Evolutionary conservation across 805 yeast species (phyloP).

Genomic region (Diddensiella caesifluorescens): DNA sequence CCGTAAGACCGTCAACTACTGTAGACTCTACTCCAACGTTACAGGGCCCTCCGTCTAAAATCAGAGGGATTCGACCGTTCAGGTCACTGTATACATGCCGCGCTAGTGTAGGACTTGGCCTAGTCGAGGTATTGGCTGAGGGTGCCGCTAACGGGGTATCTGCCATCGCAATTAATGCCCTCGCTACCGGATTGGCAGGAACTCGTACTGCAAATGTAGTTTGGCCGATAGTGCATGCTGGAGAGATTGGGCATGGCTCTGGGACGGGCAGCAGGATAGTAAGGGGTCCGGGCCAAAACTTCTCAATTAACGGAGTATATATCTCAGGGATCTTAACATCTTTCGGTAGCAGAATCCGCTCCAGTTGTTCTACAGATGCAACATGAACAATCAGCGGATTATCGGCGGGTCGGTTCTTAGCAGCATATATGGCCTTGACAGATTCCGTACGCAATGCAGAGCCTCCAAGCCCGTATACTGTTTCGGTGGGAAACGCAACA

Average conservation of each 20-base stretch:
- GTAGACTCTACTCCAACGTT: slow-evolving; percentile 90
- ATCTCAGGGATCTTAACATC: slow-evolving; percentile 51
- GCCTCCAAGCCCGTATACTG: slow-evolving; percentile 95
- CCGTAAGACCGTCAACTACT: slow-evolving; percentile 81
- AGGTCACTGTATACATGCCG: slow-evolving; percentile 79
- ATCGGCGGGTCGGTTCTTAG: slow-evolving; percentile 92
- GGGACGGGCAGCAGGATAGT: slow-evolving; percentile 70
- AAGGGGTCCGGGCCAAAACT: slow-evolving; percentile 95
- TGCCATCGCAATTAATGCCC: slow-evolving; percentile 79
- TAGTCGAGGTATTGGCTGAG: slow-evolving; percentile 92
- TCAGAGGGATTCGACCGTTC: slow-evolving; percentile 70
- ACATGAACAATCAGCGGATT: slow-evolving; percentile 92
- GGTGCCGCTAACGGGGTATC: slow-evolving; percentile 96
- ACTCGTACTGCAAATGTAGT: slow-evolving; percentile 87
- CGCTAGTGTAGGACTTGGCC: slow-evolving; percentile 91
- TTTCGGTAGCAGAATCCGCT: slow-evolving; percentile 48
- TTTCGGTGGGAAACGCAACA: slow-evolving; percentile 94
- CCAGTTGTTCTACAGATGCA: slow-evolving; percentile 67
- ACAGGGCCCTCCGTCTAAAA: slow-evolving; percentile 88
- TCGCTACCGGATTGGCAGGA: slow-evolving; percentile 81
- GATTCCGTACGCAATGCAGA: slow-evolving; percentile 70
- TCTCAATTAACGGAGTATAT: slow-evolving; percentile 57
- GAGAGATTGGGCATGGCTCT: slow-evolving; percentile 43
- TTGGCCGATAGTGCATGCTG: slow-evolving; percentile 78
- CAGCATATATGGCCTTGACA: slow-evolving; percentile 70